phyloP scores from a whole-genome alignment of 2,329 filamentous ascomycete genomes.

The Penicillium sumatraense region DNA sequence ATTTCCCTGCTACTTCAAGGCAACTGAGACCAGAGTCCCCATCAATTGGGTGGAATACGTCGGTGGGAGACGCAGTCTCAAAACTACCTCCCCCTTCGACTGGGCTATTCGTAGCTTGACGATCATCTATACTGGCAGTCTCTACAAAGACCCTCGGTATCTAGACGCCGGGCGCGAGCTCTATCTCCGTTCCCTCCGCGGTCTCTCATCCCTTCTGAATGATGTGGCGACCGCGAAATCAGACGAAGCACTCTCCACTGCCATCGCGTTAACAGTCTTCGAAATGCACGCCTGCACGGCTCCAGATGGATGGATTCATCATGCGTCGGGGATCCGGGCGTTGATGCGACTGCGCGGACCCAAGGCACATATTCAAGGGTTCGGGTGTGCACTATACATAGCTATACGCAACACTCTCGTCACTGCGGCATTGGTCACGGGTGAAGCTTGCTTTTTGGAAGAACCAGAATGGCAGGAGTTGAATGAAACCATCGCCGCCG shows the following conservation, averaged over 20 bases:
- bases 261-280: conserved; percentile 41
- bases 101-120: conserved; percentile 28
- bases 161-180: conserved; percentile 29
- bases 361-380: conserved; percentile 35
- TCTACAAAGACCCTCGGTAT: conserved; percentile 22
- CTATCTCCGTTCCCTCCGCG: neutral
- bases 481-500: conserved; percentile 31
- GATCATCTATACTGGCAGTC: conserved; percentile 20
- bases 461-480: conserved; percentile 40
- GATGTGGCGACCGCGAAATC: conserved; percentile 24
- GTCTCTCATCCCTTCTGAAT: conserved; percentile 25
- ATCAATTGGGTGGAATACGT: conserved; percentile 37
- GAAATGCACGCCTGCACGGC: conserved; percentile 43
- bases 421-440: conserved; percentile 37
- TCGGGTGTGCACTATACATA: conserved; percentile 40
- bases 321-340: conserved; percentile 39
- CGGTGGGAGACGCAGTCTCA: conserved; percentile 16
- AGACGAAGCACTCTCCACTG: conserved; percentile 39
- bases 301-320: conserved; percentile 42
- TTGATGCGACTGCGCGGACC: conserved; percentile 42
- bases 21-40: conserved; percentile 31
- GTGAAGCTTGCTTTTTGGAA: conserved; percentile 41
- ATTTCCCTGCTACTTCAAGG: conserved; percentile 35
- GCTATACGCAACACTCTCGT: conserved; percentile 42
- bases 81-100: conserved; percentile 24